Conservation (phyloP, 345 rosid genomes). For the Camelina neglecta region DNA sequence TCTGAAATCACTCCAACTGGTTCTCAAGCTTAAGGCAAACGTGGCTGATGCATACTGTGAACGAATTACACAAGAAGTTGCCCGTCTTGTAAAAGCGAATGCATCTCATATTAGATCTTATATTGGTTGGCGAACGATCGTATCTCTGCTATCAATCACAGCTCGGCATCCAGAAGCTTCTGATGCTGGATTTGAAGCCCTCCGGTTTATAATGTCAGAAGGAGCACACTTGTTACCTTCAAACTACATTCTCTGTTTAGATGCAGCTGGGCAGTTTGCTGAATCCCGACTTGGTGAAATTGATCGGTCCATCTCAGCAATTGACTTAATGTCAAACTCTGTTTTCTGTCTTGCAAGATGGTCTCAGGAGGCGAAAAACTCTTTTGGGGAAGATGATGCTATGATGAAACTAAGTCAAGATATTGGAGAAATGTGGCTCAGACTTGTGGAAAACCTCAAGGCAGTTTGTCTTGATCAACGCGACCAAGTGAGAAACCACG, state of each 20-base stretch:
- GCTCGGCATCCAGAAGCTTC: slow-evolving; percentile 88
- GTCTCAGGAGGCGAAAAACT: slow-evolving; percentile 59
- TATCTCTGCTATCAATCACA: slow-evolving; percentile 68
- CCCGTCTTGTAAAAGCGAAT: slow-evolving; percentile 70
- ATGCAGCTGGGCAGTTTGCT: slow-evolving; percentile 86
- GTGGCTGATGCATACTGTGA: slow-evolving; percentile 84
- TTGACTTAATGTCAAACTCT: slow-evolving; percentile 71
- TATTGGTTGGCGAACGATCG: slow-evolving; percentile 69
- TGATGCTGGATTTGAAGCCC: slow-evolving; percentile 66
- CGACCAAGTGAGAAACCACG: slow-evolving; percentile 75
- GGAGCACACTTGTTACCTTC: slow-evolving; percentile 67
- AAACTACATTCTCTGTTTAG: slow-evolving; percentile 67
- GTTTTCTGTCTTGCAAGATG: slow-evolving; percentile 70
- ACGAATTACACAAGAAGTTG: slow-evolving; percentile 76
- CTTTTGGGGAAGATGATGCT: slow-evolving; percentile 54
- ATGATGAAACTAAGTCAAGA: slow-evolving; percentile 54
- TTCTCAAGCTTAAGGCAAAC: slow-evolving; percentile 76
- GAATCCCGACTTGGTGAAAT: slow-evolving; percentile 68
- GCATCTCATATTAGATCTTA: slow-evolving; percentile 70
- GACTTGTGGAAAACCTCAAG: slow-evolving; percentile 63
- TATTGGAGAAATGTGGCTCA: slow-evolving; percentile 81
- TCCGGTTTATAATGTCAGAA: slow-evolving; percentile 67
- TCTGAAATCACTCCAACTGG: slow-evolving; percentile 68
- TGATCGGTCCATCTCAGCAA: slow-evolving; percentile 59
- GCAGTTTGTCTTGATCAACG: slow-evolving; percentile 67